A percentile compares a stretch with the other conserved stretches of the same genome.
These are phyloP conservation scores for Cercophora sp. DNA, from an alignment of 495 filamentous ascomycete species.

Conservation along the genomic window DNA sequence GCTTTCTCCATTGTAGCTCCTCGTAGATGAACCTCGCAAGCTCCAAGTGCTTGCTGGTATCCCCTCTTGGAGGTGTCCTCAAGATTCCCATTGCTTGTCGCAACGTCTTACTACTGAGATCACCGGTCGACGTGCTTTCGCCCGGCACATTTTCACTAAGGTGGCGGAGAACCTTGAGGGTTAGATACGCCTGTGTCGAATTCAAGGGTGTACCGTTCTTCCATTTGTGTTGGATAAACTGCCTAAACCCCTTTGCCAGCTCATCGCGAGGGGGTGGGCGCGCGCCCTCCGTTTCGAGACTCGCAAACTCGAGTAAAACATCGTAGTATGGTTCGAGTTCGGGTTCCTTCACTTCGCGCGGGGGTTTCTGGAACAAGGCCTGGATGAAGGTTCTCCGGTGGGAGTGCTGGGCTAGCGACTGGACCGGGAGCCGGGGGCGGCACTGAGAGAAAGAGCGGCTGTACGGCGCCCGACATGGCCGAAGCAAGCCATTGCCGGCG, in stretches of 20 bases:
- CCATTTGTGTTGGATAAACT: constrained; percentile 58
- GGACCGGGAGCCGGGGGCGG: constrained; percentile 26
- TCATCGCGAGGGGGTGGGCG: constrained; percentile 56
- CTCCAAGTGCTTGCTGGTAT: constrained; percentile 40
- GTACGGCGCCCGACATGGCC: constrained; percentile 21
- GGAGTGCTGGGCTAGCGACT: constrained; percentile 22
- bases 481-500: constrained; percentile 56
- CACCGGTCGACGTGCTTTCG: constrained; percentile 34
- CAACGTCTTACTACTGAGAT: constrained; percentile 50
- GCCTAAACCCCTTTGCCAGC: constrained; percentile 59
- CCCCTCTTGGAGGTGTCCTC: constrained; percentile 35
- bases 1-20: constrained; percentile 44
- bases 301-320: constrained; percentile 48
- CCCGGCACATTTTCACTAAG: constrained; percentile 42
- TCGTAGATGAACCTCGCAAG: constrained; percentile 55
- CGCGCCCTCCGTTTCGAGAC: constrained; percentile 40
- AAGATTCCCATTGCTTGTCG: constrained; percentile 37
- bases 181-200: constrained; percentile 59
- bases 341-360: constrained; percentile 48
- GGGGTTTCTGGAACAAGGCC: constrained; percentile 53
- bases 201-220: constrained; percentile 50
- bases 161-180: constrained; percentile 55
- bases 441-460: constrained; percentile 14
- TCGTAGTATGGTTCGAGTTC: constrained; percentile 59
- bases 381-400: constrained; percentile 51